Base-by-base conservation (phyloP, 495 filamentous ascomycete species). In the Penicillium desertorum region DNA sequence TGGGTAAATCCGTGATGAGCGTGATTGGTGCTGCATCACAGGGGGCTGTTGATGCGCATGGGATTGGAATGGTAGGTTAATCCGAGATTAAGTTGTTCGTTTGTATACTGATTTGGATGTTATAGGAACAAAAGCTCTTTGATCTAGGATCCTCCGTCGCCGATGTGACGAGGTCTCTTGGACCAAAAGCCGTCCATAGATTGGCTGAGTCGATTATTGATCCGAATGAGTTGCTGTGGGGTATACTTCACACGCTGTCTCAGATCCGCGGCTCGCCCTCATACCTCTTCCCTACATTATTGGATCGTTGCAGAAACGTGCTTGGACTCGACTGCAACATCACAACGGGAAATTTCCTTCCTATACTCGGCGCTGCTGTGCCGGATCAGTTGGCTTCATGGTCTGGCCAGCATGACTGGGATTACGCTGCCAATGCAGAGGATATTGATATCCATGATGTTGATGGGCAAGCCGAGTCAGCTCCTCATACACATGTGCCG, bases 21-120 rank as follows among this genome's bases (percentile, higher is more conserved):
- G 76, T 81, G 17, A 79, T 85, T n/a, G 71, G 76, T 1, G 75
- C 71, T 12, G 71, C 82, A 9, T 80, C 82, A 1, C 67, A 79
- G 6, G 74, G 76, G 6, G 79, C 77, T 41, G 80, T 87, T 14
- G 78, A 82, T 59, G 77, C 86, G 0, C 83, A 88, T 55, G 84
- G 85, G 0, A 82, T 81, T 50, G 82, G 82, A 25, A 85, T 88
- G 85, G 84, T 81, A 73, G 54, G 75, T 71, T 23, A 32, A 32
- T 54, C 16, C 51, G 42, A 22, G n/a, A 2, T 17, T 9, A 51
- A 9, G 25, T 14, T 16, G 12, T 10, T 12, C 23, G 10, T 19
- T 22, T 17, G 11, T 10, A 46, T 41, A 19, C 51, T 45, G 41
- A 57, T 19, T 30, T 23, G 3, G 17, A 6, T 19, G n/a, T 5